Percentiles rank a stretch among this genome's conserved stretches.
Conservation (phyloP, 2,329 filamentous ascomycete genomes). For the Clonostachys byssicola region DNA sequence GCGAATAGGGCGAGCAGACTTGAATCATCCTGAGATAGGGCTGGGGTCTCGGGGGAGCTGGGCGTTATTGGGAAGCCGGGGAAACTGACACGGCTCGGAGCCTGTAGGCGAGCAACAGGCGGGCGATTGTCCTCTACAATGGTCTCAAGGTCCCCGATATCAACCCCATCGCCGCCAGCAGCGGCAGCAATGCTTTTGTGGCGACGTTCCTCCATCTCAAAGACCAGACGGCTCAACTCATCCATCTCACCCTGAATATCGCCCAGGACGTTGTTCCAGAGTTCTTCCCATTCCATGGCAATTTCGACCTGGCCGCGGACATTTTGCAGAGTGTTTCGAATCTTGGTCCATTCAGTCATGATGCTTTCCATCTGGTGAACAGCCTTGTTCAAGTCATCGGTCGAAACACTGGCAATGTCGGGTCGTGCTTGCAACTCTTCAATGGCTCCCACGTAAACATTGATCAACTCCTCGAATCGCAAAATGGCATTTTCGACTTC, state of each 20-base stretch:
- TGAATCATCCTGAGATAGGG: conserved; percentile 73
- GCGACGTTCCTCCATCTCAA: conserved; percentile 95
- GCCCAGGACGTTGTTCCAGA: conserved; percentile 90
- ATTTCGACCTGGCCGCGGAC: conserved; percentile 92
- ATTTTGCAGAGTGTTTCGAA: conserved; percentile 70
- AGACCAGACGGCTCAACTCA: conserved; percentile 74
- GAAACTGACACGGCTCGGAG: conserved; percentile 66
- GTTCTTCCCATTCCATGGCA: conserved; percentile 98
- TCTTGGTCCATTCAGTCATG: conserved; percentile 77
- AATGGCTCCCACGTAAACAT: conserved; percentile 91
- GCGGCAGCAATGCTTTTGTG: conserved; percentile 71
- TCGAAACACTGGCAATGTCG: conserved; percentile 70
- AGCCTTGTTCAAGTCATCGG: conserved; percentile 67
- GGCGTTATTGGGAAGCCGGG: conserved; percentile 61
- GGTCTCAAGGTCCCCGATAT: conserved; percentile 86
- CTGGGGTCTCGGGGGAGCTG: conserved; percentile 47
- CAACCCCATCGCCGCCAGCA: conserved; percentile 58
- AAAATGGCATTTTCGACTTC: conserved; percentile 71
- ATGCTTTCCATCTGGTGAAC: conserved; percentile 89
- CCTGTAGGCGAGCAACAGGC: conserved; percentile 41
- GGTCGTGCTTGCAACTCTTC: conserved; percentile 78
- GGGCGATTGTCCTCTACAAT: conserved; percentile 83
- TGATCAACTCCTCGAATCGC: conserved; percentile 84
- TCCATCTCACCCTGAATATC: conserved; percentile 89
- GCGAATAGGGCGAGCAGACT: conserved; percentile 88